Base-by-base conservation (phyloP, 2,329 filamentous ascomycete species). In the Ceratocystis albifundus region DNA sequence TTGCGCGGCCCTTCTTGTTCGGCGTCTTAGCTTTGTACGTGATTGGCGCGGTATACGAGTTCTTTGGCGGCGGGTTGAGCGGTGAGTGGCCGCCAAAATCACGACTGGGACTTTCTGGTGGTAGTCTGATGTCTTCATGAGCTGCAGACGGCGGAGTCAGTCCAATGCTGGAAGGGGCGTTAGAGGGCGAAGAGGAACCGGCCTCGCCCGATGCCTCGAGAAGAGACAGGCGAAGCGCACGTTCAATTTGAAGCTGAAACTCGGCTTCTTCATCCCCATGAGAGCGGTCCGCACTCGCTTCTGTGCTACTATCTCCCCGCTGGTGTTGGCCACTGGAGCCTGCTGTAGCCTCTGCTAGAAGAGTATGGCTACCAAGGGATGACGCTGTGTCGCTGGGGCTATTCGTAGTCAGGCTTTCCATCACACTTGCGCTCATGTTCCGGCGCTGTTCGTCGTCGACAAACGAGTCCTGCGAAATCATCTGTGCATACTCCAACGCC, bases 401-500 rank as follows among this genome's bases (percentile, higher is more conserved):
- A 36, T 76, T 75, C 20, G 61, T 32, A 22, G 4, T 44, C 15
- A 17, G 55, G n/a, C 62, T 53, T 36, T 64, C 62, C 25, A n/a
- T 50, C 15, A 36, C 32, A n/a, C 64, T 65, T 22, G 53, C 64
- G 20, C 41, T 61, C 4, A 59, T 32, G 3, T 15, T 61, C 4
- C 83, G 80, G 4, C 80, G 80, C 70, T 82, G 79, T 73, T 85
- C 80, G 32, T 87, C 83, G n/a, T 76, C 71, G 46, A 78, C 73
- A 67, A 82, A 84, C 0, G 81, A 75, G 72, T 88, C 85, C 69
- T 84, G 79, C 0, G 85, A 88, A 5, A 88, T 77, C 78, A 88
- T 84, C 72, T 85, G 82, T 0, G 84, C 85, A 70, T 88, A 88
- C 44, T 77, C 79, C 22, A 88, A 69, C 20, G 84, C 82, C 71